These are phyloP conservation scores for Actinomortierella wolfii DNA, from an alignment of 371 early-diverging fungal species.

Conservation along the genomic window DNA sequence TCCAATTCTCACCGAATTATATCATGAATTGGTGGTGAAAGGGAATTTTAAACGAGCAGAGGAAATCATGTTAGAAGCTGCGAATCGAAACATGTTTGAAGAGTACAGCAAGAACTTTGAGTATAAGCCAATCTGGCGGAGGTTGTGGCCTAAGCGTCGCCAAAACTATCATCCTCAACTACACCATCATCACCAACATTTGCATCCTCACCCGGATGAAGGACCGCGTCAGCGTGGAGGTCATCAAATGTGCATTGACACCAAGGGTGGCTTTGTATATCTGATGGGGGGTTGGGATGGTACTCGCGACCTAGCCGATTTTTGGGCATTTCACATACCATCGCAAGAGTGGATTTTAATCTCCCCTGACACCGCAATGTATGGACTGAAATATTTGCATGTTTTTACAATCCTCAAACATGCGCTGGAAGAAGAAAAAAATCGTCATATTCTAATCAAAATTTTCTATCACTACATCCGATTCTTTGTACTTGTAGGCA, in stretches of 20 bases:
- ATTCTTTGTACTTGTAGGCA: constrained; percentile 49
- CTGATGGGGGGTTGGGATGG: constrained; percentile 98
- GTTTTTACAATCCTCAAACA: constrained; percentile 3
- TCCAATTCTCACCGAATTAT: constrained; percentile 77
- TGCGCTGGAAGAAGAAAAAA: neutral
- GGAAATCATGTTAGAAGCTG: constrained; percentile 63
- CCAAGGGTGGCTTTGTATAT: constrained; percentile 72
- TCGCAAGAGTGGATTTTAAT: constrained; percentile 74
- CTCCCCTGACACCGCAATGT: constrained; percentile 75
- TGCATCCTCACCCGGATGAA: constrained; percentile 28
- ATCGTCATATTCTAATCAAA: neutral
- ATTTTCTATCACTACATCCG: neutral
- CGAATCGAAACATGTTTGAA: constrained; percentile 65
- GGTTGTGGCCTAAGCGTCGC: constrained; percentile 44
- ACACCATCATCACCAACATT: constrained; percentile 36
- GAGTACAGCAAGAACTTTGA: constrained; percentile 65
- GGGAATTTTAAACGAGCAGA: constrained; percentile 81
- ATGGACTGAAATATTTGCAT: constrained; percentile 3
- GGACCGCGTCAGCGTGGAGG: constrained; percentile 83
- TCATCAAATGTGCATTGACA: constrained; percentile 96
- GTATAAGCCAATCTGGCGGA: constrained; percentile 79
- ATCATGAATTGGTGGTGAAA: constrained; percentile 65
- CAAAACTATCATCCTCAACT: constrained; percentile 26
- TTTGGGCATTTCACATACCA: constrained; percentile 82
- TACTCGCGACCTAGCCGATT: constrained; percentile 81